Conservation (phyloP, 345 rosid species). For the Noccaea caerulescens region DNA sequence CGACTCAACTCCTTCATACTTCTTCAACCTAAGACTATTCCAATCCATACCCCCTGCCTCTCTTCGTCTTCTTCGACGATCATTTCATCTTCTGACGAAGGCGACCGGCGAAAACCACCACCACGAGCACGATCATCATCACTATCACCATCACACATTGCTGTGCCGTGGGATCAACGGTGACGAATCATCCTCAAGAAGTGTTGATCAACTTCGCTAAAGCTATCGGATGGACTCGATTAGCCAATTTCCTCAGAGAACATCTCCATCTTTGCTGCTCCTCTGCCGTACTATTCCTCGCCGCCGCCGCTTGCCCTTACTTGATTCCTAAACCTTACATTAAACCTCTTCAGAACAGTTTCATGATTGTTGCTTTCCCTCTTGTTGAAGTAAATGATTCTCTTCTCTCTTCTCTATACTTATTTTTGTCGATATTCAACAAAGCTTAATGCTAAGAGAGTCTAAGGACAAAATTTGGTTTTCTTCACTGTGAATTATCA, state of each 20-base stretch:
- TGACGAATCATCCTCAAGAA: slow-evolving; percentile 49
- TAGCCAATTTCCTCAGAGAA: slow-evolving; percentile 76
- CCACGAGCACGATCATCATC: slow-evolving; percentile 35
- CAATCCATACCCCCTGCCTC: slow-evolving; percentile 20
- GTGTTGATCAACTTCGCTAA: slow-evolving; percentile 59
- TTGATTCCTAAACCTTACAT: slow-evolving; percentile 61
- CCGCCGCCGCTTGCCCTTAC: slow-evolving; percentile 70
- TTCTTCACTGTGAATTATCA: slow-evolving; percentile 26
- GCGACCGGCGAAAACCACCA: slow-evolving; percentile 34
- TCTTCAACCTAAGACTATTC: slow-evolving; percentile 12
- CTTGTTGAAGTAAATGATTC: slow-evolving; percentile 70
- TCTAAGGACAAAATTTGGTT: background rate
- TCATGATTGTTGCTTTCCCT: slow-evolving; percentile 73
- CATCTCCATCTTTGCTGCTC: slow-evolving; percentile 73
- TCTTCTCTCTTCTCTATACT: background rate
- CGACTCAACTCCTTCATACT: slow-evolving; percentile 42
- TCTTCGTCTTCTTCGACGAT: slow-evolving; percentile 26
- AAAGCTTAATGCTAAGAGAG: background rate
- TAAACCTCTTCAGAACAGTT: slow-evolving; percentile 62
- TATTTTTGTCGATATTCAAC: background rate
- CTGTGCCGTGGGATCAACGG: slow-evolving; percentile 27
- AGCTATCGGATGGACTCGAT: slow-evolving; percentile 61
- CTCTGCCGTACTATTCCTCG: slow-evolving; percentile 67
- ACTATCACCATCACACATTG: slow-evolving; percentile 43
- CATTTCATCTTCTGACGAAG: slow-evolving; percentile 13